A percentile compares a stretch with the other conserved stretches of the same genome.
These are phyloP conservation scores for Ascochyta rabiei DNA, from an alignment of 2,329 filamentous ascomycete species.

Conservation along the genomic window DNA sequence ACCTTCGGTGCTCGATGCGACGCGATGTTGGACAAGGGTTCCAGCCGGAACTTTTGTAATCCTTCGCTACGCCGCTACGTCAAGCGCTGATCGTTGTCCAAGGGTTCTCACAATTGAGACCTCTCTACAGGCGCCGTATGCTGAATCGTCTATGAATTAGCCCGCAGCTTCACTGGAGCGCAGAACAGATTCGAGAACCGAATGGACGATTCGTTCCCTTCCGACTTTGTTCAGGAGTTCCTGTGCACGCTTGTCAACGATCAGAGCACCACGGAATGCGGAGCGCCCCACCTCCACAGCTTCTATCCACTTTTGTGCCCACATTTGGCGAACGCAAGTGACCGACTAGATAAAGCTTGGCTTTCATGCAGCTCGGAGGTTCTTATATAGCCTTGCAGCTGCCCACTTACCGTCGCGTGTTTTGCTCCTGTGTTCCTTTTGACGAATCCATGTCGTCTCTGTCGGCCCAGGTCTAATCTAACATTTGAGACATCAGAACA, in stretches of 20 bases:
- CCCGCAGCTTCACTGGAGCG: neutral
- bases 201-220: no score
- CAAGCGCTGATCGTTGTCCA: neutral
- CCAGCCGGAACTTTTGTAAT: constrained; percentile 6
- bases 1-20: constrained; percentile 12
- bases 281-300: constrained; percentile 13
- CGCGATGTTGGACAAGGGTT: neutral
- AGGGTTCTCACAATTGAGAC: neutral
- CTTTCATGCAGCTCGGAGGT: constrained; percentile 4
- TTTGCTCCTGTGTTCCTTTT: neutral
- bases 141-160: no score
- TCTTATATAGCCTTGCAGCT: constrained; percentile 6
- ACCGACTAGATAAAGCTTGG: constrained; percentile 10
- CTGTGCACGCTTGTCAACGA: neutral
- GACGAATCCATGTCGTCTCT: neutral
- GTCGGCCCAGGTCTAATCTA: no score
- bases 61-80: constrained; percentile 4
- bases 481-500: neutral
- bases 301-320: constrained; percentile 10
- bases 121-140: no score
- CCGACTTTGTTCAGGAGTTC: no score
- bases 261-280: neutral
- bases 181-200: no score
- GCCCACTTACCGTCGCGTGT: neutral
- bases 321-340: constrained; percentile 4